Evolutionary conservation across 805 yeast genomes (phyloP).

Genomic region (Saturnispora kantuleensis): DNA sequence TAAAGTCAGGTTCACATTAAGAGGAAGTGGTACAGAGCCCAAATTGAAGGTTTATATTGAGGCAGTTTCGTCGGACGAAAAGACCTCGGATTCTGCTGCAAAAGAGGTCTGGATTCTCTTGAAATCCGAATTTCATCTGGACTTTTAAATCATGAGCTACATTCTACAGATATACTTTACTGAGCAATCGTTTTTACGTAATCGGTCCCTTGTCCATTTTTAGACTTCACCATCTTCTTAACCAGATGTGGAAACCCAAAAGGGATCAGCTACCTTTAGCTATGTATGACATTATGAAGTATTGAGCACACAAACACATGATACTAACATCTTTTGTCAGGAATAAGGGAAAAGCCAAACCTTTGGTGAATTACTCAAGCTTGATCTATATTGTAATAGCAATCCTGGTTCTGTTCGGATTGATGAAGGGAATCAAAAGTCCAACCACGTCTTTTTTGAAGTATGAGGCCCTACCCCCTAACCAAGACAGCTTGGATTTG

Average conservation of each 20-base stretch:
- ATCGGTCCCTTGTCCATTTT: not conserved
- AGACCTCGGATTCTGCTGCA: conserved; percentile 43
- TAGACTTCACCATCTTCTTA: not conserved
- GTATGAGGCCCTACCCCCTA: conserved; percentile 7
- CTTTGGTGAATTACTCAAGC: too few species aligned
- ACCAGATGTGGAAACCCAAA: not conserved
- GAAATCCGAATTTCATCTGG: conserved; percentile 12
- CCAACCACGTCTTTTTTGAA: too few species aligned
- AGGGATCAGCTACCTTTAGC: not conserved
- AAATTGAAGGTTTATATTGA: conserved; percentile 88
- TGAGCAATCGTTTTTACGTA: not conserved
- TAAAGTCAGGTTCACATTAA: conserved; percentile 54
- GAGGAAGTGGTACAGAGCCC: conserved; percentile 97
- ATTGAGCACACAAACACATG: too few species aligned
- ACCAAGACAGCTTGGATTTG: conserved; percentile 8
- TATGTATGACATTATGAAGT: too few species aligned
- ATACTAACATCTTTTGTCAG: too few species aligned
- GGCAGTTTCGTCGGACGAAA: conserved; percentile 43
- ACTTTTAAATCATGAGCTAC: not conserved
- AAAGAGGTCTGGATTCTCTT: conserved; percentile 57
- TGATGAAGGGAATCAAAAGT: not conserved
- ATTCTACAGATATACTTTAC: not conserved
- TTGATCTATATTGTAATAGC: not conserved
- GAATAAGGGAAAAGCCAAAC: too few species aligned
- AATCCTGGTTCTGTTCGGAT: not conserved